Evolutionary conservation across 2,329 filamentous ascomycete species (phyloP).

Genomic region (Dactylonectria macrodidyma): DNA sequence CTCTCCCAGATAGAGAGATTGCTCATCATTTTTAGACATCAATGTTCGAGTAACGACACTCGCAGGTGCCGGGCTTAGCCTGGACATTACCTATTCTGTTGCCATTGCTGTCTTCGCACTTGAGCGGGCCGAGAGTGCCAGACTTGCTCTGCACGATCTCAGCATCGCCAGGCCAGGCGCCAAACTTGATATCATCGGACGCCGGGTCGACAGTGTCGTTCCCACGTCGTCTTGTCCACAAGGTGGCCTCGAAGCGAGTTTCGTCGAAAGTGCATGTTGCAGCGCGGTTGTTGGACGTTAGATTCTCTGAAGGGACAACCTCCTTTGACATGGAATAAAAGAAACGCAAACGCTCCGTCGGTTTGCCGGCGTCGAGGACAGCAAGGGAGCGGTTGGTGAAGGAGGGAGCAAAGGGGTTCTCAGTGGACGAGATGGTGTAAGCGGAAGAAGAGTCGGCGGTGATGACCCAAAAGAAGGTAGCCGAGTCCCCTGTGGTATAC

Average conservation of each 20-base stretch:
- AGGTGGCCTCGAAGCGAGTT: slow-evolving; percentile 68
- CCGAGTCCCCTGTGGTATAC: slow-evolving; percentile 58
- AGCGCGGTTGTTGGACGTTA: slow-evolving; percentile 60
- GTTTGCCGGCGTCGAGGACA: slow-evolving; percentile 62
- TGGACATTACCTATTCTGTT: slow-evolving; percentile 55
- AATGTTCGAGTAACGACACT: slow-evolving; percentile 58
- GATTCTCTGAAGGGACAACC: slow-evolving; percentile 62
- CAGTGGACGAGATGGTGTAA: slow-evolving; percentile 69
- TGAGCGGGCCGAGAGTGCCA: slow-evolving; percentile 60
- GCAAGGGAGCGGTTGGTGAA: slow-evolving; percentile 68
- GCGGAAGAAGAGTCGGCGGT: slow-evolving; percentile 53
- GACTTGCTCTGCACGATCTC: slow-evolving; percentile 67
- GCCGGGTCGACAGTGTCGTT: slow-evolving; percentile 38
- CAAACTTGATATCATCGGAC: slow-evolving; percentile 47
- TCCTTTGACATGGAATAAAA: slow-evolving; percentile 66
- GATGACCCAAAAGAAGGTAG: slow-evolving; percentile 76
- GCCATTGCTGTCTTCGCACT: slow-evolving; percentile 63
- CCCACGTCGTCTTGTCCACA: slow-evolving; percentile 68
- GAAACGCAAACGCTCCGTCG: slow-evolving; percentile 72
- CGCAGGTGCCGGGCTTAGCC: slow-evolving; percentile 54
- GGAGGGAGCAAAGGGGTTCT: slow-evolving; percentile 69
- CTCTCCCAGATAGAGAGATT: not conserved
- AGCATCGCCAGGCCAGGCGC: slow-evolving; percentile 71
- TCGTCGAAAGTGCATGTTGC: slow-evolving; percentile 71
- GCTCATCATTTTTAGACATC: slow-evolving; percentile 30